Evolutionary conservation across 2,329 filamentous ascomycete genomes (phyloP).

Genomic region (Remersonia thermophila): DNA sequence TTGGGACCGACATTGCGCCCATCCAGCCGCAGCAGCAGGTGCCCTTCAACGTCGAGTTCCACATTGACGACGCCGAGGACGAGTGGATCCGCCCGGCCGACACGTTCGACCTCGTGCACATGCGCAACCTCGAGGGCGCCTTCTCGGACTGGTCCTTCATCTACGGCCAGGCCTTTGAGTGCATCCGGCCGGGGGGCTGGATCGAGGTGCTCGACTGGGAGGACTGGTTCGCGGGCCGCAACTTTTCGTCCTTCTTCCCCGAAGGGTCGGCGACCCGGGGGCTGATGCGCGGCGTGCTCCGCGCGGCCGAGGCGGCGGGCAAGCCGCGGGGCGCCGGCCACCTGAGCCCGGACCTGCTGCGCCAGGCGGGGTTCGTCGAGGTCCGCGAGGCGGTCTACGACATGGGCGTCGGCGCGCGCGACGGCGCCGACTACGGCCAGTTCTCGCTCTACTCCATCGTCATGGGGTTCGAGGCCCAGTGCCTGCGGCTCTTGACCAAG

Average conservation of each 20-base stretch:
- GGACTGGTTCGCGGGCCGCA: constrained; percentile 27
- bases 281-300: constrained; percentile 29
- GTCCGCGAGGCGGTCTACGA: constrained; percentile 34
- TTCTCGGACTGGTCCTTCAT: constrained; percentile 44
- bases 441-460: constrained; percentile 42
- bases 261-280: constrained; percentile 32
- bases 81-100: constrained; percentile 44
- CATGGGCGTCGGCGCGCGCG: constrained; percentile 33
- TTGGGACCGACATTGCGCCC: constrained; percentile 46
- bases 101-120: constrained; percentile 43
- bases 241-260: constrained; percentile 29
- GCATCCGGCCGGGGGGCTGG: constrained; percentile 45
- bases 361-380: constrained; percentile 39
- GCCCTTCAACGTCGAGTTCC: constrained; percentile 47
- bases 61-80: constrained; percentile 45
- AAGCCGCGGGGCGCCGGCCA: constrained; percentile 33
- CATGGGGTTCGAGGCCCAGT: constrained; percentile 37
- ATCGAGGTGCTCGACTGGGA: constrained; percentile 45
- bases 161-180: constrained; percentile 39
- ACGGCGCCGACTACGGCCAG: constrained; percentile 36
- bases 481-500: constrained; percentile 38
- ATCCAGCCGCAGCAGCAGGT: constrained; percentile 41
- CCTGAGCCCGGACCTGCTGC: constrained; percentile 32
- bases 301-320: constrained; percentile 33
- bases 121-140: constrained; percentile 43